These are phyloP conservation scores for Parafenestella ontariensis DNA, from an alignment of 2,329 filamentous ascomycete genomes.

Conservation along the genomic window DNA sequence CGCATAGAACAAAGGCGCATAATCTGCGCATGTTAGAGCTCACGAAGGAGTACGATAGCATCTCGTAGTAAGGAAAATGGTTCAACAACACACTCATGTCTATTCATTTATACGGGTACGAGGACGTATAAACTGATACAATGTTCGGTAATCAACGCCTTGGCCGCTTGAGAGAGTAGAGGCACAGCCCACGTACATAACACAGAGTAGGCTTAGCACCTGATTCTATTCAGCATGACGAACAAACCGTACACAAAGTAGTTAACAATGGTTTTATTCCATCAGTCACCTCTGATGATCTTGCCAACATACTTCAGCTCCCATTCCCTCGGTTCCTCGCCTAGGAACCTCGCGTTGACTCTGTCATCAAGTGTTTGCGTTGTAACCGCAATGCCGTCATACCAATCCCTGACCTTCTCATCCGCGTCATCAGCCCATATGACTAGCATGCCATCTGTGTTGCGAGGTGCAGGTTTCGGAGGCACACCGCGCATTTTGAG, in stretches of 20 bases:
- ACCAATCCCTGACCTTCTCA: constrained; percentile 45
- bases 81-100: neutral
- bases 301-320: constrained; percentile 48
- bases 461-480: constrained; percentile 46
- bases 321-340: constrained; percentile 44
- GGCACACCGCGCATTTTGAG: constrained; percentile 63
- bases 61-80: neutral
- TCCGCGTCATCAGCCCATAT: constrained; percentile 43
- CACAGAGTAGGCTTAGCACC: neutral
- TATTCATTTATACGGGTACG: neutral
- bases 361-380: constrained; percentile 34
- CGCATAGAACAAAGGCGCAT: neutral
- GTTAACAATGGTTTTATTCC: neutral
- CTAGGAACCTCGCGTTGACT: constrained; percentile 37
- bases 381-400: constrained; percentile 43
- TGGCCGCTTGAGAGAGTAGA: neutral
- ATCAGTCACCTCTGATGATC: constrained; percentile 39
- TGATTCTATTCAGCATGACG: neutral
- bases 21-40: neutral
- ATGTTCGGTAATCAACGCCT: constrained; percentile 2
- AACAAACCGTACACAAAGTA: neutral
- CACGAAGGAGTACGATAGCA: neutral
- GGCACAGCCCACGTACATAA: neutral
- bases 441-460: constrained; percentile 44
- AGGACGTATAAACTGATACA: neutral